Conservation (phyloP, 768 basidiomycete species). For the Asterophora lycoperdoides region DNA sequence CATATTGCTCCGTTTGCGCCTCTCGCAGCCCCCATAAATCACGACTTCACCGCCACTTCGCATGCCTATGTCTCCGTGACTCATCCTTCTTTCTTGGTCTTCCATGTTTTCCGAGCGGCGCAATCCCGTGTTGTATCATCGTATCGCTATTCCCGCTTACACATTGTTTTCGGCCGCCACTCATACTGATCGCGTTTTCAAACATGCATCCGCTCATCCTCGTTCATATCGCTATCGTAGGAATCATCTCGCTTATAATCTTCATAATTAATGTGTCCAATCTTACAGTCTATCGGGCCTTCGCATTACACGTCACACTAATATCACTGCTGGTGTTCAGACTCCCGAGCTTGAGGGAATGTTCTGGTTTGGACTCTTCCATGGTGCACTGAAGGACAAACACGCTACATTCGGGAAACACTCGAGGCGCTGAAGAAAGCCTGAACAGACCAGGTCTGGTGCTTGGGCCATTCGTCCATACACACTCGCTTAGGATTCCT, state of each 20-base stretch:
- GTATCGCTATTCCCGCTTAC: neutral
- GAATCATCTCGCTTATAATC: constrained; percentile 7
- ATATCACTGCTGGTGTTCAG: neutral
- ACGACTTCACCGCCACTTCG: neutral
- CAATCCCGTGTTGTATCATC: neutral
- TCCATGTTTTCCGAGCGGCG: neutral
- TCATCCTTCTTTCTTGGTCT: neutral
- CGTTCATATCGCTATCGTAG: constrained; percentile 1
- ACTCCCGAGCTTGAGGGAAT: neutral
- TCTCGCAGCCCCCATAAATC: neutral
- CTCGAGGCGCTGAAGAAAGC: too few species aligned
- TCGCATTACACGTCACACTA: neutral
- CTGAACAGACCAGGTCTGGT: too few species aligned
- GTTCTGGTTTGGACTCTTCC: too few species aligned
- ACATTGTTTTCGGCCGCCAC: neutral
- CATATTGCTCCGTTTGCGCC: neutral
- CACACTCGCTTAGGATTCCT: too few species aligned
- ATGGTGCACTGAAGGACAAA: too few species aligned
- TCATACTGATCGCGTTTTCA: neutral
- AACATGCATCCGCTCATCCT: neutral
- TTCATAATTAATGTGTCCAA: constrained; percentile 4
- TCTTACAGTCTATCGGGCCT: neutral
- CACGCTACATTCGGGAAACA: too few species aligned
- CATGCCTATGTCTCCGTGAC: neutral
- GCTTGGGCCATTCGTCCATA: too few species aligned